These are phyloP conservation scores for Salix dunnii DNA, from an alignment of 345 rosid genomes.

Conservation along the genomic window DNA sequence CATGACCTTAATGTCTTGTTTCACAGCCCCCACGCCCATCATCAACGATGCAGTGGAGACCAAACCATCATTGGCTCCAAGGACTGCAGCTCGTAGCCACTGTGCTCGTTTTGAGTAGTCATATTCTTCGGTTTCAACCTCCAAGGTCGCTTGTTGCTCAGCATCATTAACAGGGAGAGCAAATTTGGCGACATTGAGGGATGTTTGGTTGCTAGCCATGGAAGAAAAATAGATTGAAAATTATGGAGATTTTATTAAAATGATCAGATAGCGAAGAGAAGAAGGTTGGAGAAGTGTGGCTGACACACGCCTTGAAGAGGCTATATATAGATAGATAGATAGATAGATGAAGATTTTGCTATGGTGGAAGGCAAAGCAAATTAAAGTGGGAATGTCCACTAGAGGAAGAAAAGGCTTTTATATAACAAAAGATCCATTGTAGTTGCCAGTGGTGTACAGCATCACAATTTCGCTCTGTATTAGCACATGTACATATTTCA, in stretches of 20 bases:
- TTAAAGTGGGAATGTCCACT: slow-evolving; percentile 39
- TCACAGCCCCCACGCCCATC: slow-evolving; percentile 93
- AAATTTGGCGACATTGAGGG: slow-evolving; percentile 25
- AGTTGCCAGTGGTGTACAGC: not conserved
- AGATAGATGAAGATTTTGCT: slow-evolving; percentile 14
- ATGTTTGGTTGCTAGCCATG: slow-evolving; percentile 35
- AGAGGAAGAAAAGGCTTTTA: slow-evolving; percentile 13
- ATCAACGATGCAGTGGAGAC: slow-evolving; percentile 82
- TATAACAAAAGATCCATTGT: not conserved
- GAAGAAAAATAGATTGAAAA: slow-evolving; percentile 9
- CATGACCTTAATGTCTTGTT: slow-evolving; percentile 73
- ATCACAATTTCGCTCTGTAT: not conserved
- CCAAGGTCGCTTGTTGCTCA: slow-evolving; percentile 38
- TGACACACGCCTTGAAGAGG: slow-evolving; percentile 56
- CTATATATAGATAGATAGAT: slow-evolving; percentile 45
- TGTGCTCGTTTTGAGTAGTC: slow-evolving; percentile 83
- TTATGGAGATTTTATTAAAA: not conserved
- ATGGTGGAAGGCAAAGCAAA: slow-evolving; percentile 27
- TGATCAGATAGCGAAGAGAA: slow-evolving; percentile 2
- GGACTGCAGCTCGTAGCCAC: slow-evolving; percentile 93
- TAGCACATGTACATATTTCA: not conserved
- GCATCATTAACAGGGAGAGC: slow-evolving; percentile 23
- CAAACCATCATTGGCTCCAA: slow-evolving; percentile 89
- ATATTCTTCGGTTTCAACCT: slow-evolving; percentile 25
- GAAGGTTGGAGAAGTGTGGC: slow-evolving; percentile 41